A percentile compares a stretch with the other conserved stretches of the same genome.
Evolutionary conservation across 2,329 filamentous ascomycete genomes (phyloP).

Genomic region (Ceratocystis huliohia): DNA sequence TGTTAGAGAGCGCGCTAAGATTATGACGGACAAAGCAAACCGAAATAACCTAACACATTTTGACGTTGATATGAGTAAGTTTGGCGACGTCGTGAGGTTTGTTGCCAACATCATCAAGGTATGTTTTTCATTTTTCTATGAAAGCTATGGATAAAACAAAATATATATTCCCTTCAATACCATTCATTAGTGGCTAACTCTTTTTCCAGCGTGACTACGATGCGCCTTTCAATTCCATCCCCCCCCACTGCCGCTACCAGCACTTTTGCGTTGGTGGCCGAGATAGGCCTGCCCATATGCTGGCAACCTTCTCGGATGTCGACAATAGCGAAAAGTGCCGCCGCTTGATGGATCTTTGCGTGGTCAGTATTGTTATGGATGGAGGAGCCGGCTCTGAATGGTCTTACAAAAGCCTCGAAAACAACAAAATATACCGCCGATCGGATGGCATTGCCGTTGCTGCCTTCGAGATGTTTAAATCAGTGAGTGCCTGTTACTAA

Average conservation of each 20-base stretch:
- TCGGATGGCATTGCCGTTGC: constrained; percentile 78
- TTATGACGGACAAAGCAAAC: constrained; percentile 65
- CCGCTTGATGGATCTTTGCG: constrained; percentile 63
- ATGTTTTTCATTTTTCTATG: constrained; percentile 25
- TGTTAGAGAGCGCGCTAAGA: constrained; percentile 63
- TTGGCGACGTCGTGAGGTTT: constrained; percentile 70
- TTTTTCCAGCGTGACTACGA: constrained; percentile 38
- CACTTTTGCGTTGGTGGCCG: constrained; percentile 72
- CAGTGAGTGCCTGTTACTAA: constrained; percentile 29
- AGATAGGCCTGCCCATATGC: constrained; percentile 58
- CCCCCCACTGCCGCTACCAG: constrained; percentile 75
- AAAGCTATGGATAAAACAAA: neutral
- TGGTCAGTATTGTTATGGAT: constrained; percentile 69
- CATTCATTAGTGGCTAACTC: neutral
- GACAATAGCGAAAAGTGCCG: constrained; percentile 63
- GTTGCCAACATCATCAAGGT: constrained; percentile 94
- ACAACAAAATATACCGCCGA: constrained; percentile 65
- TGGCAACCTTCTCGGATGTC: constrained; percentile 55
- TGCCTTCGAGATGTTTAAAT: constrained; percentile 83
- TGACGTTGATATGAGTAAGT: constrained; percentile 74
- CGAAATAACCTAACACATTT: constrained; percentile 73
- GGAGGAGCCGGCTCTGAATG: constrained; percentile 82
- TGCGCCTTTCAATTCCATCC: constrained; percentile 50
- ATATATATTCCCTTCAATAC: neutral
- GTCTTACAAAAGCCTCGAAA: constrained; percentile 87